Conservation (phyloP, 768 basidiomycete genomes). For the Asterophora lycoperdoides region DNA sequence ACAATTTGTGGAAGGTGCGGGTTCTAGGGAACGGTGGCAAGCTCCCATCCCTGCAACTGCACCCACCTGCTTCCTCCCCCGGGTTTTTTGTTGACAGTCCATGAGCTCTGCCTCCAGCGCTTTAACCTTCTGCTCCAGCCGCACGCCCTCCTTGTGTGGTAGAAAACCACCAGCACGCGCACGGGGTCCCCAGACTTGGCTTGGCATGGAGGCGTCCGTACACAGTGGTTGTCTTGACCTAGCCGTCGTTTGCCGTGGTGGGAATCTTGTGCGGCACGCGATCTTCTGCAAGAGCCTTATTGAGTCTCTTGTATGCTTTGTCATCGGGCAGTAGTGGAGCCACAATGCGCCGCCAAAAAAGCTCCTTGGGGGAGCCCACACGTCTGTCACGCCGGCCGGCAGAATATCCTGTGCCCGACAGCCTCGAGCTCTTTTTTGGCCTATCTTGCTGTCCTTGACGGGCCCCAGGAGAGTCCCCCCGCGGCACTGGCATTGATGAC, state of each 20-base stretch:
- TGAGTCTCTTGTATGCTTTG: conserved; percentile 15
- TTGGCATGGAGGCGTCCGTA: conserved; percentile 37
- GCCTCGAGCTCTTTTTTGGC: conserved; percentile 20
- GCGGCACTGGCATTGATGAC: no score
- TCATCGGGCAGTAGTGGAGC: conserved; percentile 30
- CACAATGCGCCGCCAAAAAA: conserved; percentile 45
- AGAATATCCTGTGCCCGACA: conserved; percentile 26
- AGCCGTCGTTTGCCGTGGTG: conserved; percentile 12
- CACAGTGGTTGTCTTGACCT: conserved; percentile 23
- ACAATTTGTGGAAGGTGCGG: no score
- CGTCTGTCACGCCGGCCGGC: conserved; percentile 46
- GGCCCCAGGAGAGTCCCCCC: no score
- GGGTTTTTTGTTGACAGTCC: no score
- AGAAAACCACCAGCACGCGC: conserved; percentile 25
- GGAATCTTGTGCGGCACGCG: conserved; percentile 17
- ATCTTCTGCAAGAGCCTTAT: conserved; percentile 2
- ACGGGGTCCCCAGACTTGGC: conserved; percentile 32
- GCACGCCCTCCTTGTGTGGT: conserved; percentile 25
- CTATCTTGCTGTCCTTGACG: no score
- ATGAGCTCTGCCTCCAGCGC: conserved; percentile 23
- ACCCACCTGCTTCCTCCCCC: no score
- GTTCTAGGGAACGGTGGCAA: no score
- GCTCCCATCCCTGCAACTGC: no score
- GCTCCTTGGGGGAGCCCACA: conserved; percentile 58
- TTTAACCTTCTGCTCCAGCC: conserved; percentile 53